Evolutionary conservation across 2,329 filamentous ascomycete genomes (phyloP).

Genomic region (Esteya vermicola): DNA sequence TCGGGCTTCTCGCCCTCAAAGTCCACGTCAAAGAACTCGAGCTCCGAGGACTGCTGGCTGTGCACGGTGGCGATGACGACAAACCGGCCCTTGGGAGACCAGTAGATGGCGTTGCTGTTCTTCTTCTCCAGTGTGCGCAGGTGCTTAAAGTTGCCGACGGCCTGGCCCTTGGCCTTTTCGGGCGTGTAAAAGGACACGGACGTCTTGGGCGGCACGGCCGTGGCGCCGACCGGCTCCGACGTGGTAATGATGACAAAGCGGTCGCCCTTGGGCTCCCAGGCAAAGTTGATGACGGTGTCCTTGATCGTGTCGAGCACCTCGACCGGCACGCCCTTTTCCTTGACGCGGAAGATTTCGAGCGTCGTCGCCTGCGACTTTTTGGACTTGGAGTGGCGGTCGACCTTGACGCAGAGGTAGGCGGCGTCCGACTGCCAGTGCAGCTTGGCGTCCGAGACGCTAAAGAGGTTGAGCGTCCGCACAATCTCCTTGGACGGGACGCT

Average conservation of each 20-base stretch:
- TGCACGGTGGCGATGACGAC: constrained; percentile 87
- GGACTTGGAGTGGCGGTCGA: constrained; percentile 95
- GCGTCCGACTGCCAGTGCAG: constrained; percentile 97
- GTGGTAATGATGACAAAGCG: constrained; percentile 95
- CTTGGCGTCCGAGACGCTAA: constrained; percentile 96
- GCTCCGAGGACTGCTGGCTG: constrained; percentile 84
- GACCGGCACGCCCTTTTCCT: constrained; percentile 94
- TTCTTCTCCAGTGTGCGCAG: constrained; percentile 95
- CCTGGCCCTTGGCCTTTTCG: constrained; percentile 74
- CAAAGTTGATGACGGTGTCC: constrained; percentile 98
- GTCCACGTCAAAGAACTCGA: constrained; percentile 96
- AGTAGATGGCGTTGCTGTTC: constrained; percentile 99
- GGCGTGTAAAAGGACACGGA: constrained; percentile 92
- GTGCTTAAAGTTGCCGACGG: constrained; percentile 88
- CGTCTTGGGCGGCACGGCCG: constrained; percentile 84
- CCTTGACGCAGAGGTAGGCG: constrained; percentile 93
- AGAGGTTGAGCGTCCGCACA: constrained; percentile 86
- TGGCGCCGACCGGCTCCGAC: constrained; percentile 63
- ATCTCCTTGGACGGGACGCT: constrained; percentile 89
- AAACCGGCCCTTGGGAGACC: constrained; percentile 90
- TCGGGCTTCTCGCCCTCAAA: constrained; percentile 95
- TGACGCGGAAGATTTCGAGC: constrained; percentile 93
- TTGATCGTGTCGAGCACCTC: constrained; percentile 97
- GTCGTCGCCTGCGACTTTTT: constrained; percentile 97
- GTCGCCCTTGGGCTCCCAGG: constrained; percentile 97